Base-by-base conservation (phyloP, 2,329 filamentous ascomycete genomes). In the Claviceps fusiformis region DNA sequence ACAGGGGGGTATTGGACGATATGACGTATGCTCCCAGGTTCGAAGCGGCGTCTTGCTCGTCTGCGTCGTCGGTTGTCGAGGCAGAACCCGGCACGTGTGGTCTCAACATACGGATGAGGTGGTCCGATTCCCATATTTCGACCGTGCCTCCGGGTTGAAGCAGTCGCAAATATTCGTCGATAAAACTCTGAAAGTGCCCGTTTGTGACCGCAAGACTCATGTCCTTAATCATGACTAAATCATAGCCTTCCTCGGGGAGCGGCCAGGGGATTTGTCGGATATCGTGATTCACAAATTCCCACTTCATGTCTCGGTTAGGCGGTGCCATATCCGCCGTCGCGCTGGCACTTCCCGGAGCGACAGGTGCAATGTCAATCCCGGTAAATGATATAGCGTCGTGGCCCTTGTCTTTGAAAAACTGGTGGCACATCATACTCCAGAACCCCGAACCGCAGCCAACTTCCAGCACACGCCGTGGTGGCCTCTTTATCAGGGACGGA, bases 51-150 rank as follows among this genome's bases (percentile, higher is more conserved):
- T 88, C 82, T 50, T 83, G 79, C 44, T 82, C 76, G 19, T 81
- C 77, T 24, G 70, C 70, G 33, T 73, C 69, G 24, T 70, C 67
- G 50, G 65, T 67, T 5, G 60, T 59, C 9, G 65, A 61, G 3
- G 63, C 55, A 15, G 60, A 77, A 70, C 54, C 78, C 2, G 84
- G 82, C 2, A 87, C 82, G 65, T 93, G 88, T 3, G 89, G 88
- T 52, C 89, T 77, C 33, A 97, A 76, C 68, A 90, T 91, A 61
- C 91, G 86, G 59, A 95, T 82, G 13, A 85, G 80, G 65, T 90
- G 83, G 69, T 96, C 91, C 5, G 86, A 86, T 60, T 95, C 91
- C 91, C 91, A 96, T 17, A 95, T 77, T 66, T 96, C 92, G 31
- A 96, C 65, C 2, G 82, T 81, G 5, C 92, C 92, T 17, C 88